Conservation (phyloP, 768 basidiomycete species). For the Panellus pusillus region DNA sequence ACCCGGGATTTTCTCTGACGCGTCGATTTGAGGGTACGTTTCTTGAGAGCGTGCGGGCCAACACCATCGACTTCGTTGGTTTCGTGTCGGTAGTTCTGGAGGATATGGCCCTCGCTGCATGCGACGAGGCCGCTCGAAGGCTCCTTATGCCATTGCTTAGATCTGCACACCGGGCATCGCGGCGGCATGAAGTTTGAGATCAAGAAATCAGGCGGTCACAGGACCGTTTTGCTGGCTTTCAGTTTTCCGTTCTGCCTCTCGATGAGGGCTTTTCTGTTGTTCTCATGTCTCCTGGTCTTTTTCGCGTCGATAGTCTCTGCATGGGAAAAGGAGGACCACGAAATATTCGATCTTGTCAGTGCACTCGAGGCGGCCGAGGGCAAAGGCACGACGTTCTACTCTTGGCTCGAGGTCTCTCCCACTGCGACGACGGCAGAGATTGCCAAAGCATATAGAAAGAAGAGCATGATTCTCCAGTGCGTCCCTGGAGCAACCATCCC, state of each 20-base stretch:
- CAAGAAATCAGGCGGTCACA: not conserved
- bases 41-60: constrained; percentile 62
- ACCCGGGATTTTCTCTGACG: constrained; percentile 48
- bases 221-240: constrained; percentile 5
- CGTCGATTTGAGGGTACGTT: constrained; percentile 62
- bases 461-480: constrained; percentile 88
- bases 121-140: constrained; percentile 76
- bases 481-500: constrained; percentile 29
- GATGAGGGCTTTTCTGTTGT: constrained; percentile 14
- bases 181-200: constrained; percentile 47
- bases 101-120: constrained; percentile 89
- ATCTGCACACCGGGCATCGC: constrained; percentile 78
- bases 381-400: constrained; percentile 95
- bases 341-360: constrained; percentile 92
- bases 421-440: constrained; percentile 78
- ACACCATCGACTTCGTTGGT: constrained; percentile 65
- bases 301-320: constrained; percentile 55
- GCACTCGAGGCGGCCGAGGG: constrained; percentile 82
- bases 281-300: constrained; percentile 36
- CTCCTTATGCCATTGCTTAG: constrained; percentile 86
- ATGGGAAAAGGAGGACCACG: constrained; percentile 91
- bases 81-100: constrained; percentile 89
- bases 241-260: constrained; percentile 14
- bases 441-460: constrained; percentile 86
- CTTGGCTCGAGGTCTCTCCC: constrained; percentile 80